Evolutionary conservation across 352 stramenopile genomes (phyloP), one percentile per base, ranked within the genome.

Genomic region (Lagenidium sp.): DNA sequence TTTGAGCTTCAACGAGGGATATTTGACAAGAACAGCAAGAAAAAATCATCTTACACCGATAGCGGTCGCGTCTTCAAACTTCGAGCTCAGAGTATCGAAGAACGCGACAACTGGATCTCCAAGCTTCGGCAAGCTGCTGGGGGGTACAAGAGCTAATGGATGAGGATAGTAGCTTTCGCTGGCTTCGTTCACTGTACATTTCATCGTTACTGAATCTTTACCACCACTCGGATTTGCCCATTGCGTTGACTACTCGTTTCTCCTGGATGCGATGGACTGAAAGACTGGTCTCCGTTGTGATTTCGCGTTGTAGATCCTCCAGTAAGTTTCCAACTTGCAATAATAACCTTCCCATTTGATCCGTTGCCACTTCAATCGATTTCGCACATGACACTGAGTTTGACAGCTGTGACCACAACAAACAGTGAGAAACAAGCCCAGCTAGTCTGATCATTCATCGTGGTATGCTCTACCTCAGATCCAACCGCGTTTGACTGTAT

Each of bases 11-110:
- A 87, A 45, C 67, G 66, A 32, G 78, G 81, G 0, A 55, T 92
- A 4, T 90, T 93, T 34, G 77, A 88, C 29, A 85, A 86, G 44
- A 88, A 86, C 47, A 77, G 62, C 35, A 85, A 80, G 36, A 88
- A 86, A 40, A 65, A 66, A 7, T 85, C 73, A 4, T 87, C 79
- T 1, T 51, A 76, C 12, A 65, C 60, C 13, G 81, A 93, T 41
- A 85, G 59, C 28, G 78, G 80, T 12, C 78, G 81, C 8, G 60
- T 82, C 36, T 94, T 91, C 47, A 89, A 91, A 39, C 50, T 94
- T 31, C 81, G 81, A n/a, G 78, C 81, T 13, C 63, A 82, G 43
- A 87, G 57, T 26, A 87, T 94, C 34, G 76, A 90, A 54, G 77
- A 91, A 42, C 78, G 80, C 16, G 73, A 90, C 36, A 62, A 70